Conservation (phyloP, 495 filamentous ascomycete genomes). For the Xylaria grammica region DNA sequence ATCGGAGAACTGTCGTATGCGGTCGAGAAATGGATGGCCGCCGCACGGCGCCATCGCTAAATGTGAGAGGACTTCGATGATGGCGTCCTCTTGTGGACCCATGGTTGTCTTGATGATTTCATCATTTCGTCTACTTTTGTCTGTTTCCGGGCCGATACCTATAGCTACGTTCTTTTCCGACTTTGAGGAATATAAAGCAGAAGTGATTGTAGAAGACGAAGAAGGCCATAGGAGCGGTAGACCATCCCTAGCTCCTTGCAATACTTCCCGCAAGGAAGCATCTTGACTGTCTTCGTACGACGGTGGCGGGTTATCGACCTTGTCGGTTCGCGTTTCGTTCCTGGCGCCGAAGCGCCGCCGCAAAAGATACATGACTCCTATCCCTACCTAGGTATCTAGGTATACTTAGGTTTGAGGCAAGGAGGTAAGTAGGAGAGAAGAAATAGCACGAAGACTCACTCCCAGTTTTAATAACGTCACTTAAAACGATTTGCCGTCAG, state of each 20-base stretch:
- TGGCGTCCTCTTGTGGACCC: background rate
- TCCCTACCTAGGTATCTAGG: too few relatives aligned
- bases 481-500: background rate
- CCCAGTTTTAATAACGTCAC: background rate
- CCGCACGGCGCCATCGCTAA: constrained; percentile 3
- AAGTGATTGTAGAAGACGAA: background rate
- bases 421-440: background rate
- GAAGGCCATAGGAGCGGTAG: constrained; percentile 5
- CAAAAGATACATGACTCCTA: constrained; percentile 7
- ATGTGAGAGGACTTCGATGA: background rate
- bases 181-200: too few relatives aligned
- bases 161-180: background rate
- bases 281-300: constrained; percentile 15
- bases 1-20: constrained; percentile 3
- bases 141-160: background rate
- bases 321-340: background rate
- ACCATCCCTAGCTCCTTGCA: background rate
- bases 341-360: constrained; percentile 6
- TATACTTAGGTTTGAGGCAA: background rate
- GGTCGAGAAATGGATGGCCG: constrained; percentile 8
- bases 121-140: background rate
- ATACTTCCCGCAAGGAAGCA: background rate
- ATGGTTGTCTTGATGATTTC: too few relatives aligned
- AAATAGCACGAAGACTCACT: background rate
- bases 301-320: background rate